These are phyloP conservation scores for Saccharomycopsis selenospora DNA, from an alignment of 805 yeast species.

Conservation along the genomic window DNA sequence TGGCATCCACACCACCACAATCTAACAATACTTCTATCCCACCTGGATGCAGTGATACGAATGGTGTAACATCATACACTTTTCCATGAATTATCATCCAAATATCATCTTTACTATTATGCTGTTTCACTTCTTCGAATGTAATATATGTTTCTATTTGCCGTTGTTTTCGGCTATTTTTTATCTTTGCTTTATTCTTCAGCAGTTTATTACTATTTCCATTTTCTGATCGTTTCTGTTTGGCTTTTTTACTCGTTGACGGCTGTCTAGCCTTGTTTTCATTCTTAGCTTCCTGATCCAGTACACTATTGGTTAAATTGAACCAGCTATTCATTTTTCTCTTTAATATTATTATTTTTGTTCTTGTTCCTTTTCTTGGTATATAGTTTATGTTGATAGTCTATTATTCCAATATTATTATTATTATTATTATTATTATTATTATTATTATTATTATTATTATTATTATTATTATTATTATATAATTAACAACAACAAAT, in stretches of 20 bases:
- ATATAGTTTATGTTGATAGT: neutral
- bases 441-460: no score
- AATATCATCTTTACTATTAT: conserved; percentile 62
- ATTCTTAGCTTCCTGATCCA: neutral
- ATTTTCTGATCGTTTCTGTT: no score
- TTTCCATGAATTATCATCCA: conserved; percentile 81
- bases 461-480: no score
- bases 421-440: no score
- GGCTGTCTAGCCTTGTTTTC: neutral
- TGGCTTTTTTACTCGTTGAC: neutral
- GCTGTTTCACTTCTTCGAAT: conserved; percentile 50
- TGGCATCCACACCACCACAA: conserved; percentile 54
- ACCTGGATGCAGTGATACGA: conserved; percentile 36
- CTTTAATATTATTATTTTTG: no score
- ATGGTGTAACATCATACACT: conserved; percentile 62
- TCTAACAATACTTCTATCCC: conserved; percentile 41
- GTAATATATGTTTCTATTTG: neutral
- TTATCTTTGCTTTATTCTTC: neutral
- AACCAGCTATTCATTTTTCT: neutral
- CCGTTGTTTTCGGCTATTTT: neutral
- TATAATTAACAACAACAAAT: no score
- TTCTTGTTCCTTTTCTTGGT: neutral
- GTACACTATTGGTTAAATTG: neutral
- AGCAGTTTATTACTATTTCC: no score
- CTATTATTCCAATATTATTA: no score